Evolutionary conservation across 2,329 filamentous ascomycete genomes (phyloP).

Genomic region (Neobulgaria alba): DNA sequence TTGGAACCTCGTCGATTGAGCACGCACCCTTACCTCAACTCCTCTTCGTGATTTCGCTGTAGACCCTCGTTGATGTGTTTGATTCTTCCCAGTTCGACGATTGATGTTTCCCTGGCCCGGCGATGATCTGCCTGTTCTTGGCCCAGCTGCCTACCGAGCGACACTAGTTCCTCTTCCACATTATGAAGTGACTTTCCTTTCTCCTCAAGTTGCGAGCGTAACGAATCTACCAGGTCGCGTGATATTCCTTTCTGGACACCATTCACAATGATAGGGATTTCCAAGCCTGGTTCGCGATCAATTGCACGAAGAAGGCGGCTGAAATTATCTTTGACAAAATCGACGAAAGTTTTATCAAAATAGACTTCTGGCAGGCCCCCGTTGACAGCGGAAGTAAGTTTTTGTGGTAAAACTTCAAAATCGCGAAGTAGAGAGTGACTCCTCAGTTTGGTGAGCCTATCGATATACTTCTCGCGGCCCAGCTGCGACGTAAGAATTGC

Average conservation of each 20-base stretch:
- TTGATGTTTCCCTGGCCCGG: conserved; percentile 50
- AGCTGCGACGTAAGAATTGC: conserved; percentile 68
- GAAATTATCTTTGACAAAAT: conserved; percentile 95
- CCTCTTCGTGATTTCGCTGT: conserved; percentile 60
- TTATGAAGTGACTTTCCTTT: conserved; percentile 48
- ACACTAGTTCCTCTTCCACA: conserved; percentile 36
- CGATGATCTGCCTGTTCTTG: conserved; percentile 68
- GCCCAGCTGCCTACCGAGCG: conserved; percentile 47
- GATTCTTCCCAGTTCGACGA: conserved; percentile 41
- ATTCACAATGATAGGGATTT: conserved; percentile 72
- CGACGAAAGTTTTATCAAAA: conserved; percentile 79
- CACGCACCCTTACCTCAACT: conserved; percentile 41
- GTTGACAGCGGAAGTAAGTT: conserved; percentile 42
- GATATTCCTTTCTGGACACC: conserved; percentile 84
- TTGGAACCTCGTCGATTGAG: background rate
- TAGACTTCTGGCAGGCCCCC: conserved; percentile 67
- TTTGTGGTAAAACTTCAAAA: conserved; percentile 78
- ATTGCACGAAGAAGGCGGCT: conserved; percentile 76
- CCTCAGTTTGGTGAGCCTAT: conserved; percentile 69
- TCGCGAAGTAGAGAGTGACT: conserved; percentile 74
- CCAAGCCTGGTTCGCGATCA: conserved; percentile 81
- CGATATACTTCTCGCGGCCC: conserved; percentile 79
- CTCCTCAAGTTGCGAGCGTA: conserved; percentile 69
- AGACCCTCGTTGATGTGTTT: conserved; percentile 56
- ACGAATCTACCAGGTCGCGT: conserved; percentile 80